A percentile compares a stretch with the other conserved stretches of the same genome.
Evolutionary conservation across 176 grass and related monocot genomes (phyloP).

Genomic region (Saccharum spontaneum): DNA sequence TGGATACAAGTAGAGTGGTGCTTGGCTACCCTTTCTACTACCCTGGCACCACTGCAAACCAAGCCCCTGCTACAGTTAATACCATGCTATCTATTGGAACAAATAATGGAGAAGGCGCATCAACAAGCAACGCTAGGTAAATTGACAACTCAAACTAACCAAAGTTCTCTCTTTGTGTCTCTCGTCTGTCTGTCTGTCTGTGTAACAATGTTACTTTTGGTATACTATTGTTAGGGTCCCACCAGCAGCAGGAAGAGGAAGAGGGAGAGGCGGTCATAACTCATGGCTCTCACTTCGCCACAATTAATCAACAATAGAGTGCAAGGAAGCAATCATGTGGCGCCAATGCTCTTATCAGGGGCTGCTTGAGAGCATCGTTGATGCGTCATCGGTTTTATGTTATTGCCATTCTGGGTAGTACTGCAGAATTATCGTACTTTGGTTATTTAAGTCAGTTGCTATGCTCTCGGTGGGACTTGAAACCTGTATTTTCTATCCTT

Average conservation of each 20-base stretch:
- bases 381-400: neutral
- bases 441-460: neutral
- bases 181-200: neutral
- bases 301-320: neutral
- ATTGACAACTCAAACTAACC: neutral
- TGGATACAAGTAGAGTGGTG: constrained; percentile 25
- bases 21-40: neutral
- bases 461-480: neutral
- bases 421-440: neutral
- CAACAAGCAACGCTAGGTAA: constrained; percentile 18
- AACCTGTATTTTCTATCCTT: neutral
- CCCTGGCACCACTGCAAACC: neutral
- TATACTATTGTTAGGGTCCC: neutral
- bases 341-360: neutral
- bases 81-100: constrained; percentile 7
- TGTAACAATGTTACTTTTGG: neutral
- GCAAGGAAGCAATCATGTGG: neutral
- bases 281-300: neutral
- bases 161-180: neutral
- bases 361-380: neutral
- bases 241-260: neutral
- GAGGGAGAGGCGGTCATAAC: neutral
- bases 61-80: constrained; percentile 3
- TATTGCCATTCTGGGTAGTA: neutral
- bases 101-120: constrained; percentile 28